Evolutionary conservation across 805 yeast genomes (phyloP), one percentile per base, ranked within the genome.

Genomic region (Kuraishia borneana): DNA sequence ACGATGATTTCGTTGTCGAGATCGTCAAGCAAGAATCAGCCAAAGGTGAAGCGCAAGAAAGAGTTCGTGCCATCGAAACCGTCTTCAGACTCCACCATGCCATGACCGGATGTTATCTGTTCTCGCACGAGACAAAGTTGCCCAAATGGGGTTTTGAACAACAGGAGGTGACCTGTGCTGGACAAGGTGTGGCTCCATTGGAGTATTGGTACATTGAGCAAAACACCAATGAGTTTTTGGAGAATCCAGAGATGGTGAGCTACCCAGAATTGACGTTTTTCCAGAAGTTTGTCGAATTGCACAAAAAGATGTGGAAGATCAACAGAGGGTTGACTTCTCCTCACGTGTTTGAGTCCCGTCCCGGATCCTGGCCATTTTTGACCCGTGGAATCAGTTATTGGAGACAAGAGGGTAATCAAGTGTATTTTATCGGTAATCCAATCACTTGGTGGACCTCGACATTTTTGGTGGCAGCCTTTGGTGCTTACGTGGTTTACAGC

Each of bases 111-210:
- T 70, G 84, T 58, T 76, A 74, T 50, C 60, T 83, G 45, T 83
- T 81, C 54, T 77, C 92, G n/a, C 80, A 75, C 43, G 78, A 72
- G 37, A 73, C 69, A 10, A 79, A 79, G 51, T 66, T 83, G 47
- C 94, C 94, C 40, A 73, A 71, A 34, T 82, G 92, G 88, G 94
- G 82, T 1, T 79, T 76, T 44, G 81, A 75, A 41, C 94, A 83
- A 56, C 88, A 78, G 54, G 94, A 83, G 60, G 94, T 83, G 35
- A 74, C 88, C 3, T 70, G 88, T 61, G 85, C 94, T 25, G 55
- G 70, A 14, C 80, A 74, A 45, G 92, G 88, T 54, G 63, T 65
- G 36, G 59, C 70, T 37, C 63, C 69, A 13, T 65, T 76, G 45
- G 62, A 76, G 23, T 62, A 71, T 42, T 83, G 89, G 89, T 76